A percentile compares a stretch with the other conserved stretches of the same genome.
Evolutionary conservation across 139 green algal genomes (phyloP).

Genomic region (Chlorella sp.): DNA sequence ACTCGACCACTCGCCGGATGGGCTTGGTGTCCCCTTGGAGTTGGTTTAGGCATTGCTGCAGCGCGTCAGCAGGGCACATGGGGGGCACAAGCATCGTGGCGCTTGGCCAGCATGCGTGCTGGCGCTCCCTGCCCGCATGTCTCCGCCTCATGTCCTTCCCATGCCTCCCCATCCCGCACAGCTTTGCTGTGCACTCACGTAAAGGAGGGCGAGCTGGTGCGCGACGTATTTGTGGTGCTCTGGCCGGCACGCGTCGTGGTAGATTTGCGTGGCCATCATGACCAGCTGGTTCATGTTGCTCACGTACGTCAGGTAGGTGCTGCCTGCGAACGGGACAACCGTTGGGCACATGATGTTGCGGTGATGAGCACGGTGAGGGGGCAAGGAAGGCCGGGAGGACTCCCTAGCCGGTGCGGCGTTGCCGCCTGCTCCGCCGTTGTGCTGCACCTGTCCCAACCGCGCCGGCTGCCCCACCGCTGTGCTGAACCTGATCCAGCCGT

Average conservation of each 20-base stretch:
- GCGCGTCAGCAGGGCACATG: not conserved
- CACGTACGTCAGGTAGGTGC: conserved; percentile 43
- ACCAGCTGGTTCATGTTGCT: conserved; percentile 51
- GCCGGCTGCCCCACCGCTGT: too few species aligned
- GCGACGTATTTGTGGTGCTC: conserved; percentile 59
- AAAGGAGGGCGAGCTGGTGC: conserved; percentile 56
- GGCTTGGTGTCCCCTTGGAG: conserved; percentile 56
- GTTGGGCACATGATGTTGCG: too few species aligned
- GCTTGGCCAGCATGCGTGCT: not conserved
- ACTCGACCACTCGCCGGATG: conserved; percentile 46
- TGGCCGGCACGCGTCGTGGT: conserved; percentile 49
- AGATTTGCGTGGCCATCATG: conserved; percentile 60
- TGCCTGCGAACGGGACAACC: conserved; percentile 28
- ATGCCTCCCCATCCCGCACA: not conserved
- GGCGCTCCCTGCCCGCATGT: not conserved
- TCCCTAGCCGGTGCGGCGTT: too few species aligned
- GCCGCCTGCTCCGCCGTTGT: too few species aligned
- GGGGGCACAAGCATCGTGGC: not conserved
- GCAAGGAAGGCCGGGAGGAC: too few species aligned
- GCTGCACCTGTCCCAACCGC: too few species aligned
- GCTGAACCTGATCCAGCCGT: too few species aligned
- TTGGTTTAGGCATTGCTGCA: conserved; percentile 60
- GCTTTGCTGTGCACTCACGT: too few species aligned
- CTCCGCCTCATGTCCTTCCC: not conserved
- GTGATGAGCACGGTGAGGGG: too few species aligned